Evolutionary conservation across 2,329 filamentous ascomycete species (phyloP), one percentile per base, ranked within the genome.

Genomic region (Xylaria arbuscula): DNA sequence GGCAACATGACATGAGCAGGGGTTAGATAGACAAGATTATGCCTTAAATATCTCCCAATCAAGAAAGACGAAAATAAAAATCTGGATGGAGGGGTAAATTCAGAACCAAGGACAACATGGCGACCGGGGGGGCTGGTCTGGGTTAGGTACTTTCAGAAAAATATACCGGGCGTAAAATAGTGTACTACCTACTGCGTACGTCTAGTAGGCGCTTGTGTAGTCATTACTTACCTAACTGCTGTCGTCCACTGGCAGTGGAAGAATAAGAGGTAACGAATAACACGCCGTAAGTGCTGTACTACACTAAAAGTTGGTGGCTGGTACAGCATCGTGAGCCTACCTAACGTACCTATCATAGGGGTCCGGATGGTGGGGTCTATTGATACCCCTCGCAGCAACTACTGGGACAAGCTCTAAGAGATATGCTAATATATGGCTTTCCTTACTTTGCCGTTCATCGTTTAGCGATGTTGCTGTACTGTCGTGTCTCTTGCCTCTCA

Each of bases 21-120:
- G 70, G 64, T 51, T 64, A 62, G 71, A 75, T 72, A 75, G 72
- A 73, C 70, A 74, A 36, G n/a, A 61, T 55, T 32, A 36, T 60
- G 54, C 40, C 47, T 54, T 54, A 1, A 42, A 56, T 28, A 50
- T 15, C 36, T 15, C 2, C 47, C 1, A 17, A 36, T 13, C 1
- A 32, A 17, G 15, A 7, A 28, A 19, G 19, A 19, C 17, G 8
- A 19, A 7, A 9, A 45, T 50, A 45, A 34, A 62, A 64, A 57
- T 40, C 2, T 10, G 3, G 54, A 70, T 63, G 59, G 67, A 69
- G 69, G 70, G 72, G 54, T 53, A 69, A 56, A 61, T 3, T 63
- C 22, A 34, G 28, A 42, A 19, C 11, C 24, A 56, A 60, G 48
- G 36, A 47, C n/a, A 67, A 38, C 40, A 48, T 42, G 13, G 36